phyloP scores from a whole-genome alignment of 108 stramenopile species.

The Poteriospumella lacustris region DNA sequence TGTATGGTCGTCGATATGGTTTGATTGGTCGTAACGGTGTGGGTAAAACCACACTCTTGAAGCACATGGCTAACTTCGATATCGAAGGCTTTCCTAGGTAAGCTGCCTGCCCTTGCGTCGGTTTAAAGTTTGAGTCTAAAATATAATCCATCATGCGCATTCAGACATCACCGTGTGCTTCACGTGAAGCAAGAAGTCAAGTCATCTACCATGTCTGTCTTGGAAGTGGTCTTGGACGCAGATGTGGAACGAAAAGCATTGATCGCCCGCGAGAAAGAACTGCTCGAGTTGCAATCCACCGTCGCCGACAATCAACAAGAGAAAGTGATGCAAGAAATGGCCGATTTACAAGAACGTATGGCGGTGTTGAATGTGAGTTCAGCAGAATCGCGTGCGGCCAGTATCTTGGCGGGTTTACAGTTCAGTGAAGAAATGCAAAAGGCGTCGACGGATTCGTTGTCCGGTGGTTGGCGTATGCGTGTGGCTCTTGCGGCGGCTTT shows the following conservation, averaged over 20 bases:
- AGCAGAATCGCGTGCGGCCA: conserved; percentile 61
- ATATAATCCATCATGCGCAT: too few relatives aligned
- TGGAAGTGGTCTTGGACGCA: conserved; percentile 56
- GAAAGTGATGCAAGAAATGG: conserved; percentile 15
- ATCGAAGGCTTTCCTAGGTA: conserved; percentile 56
- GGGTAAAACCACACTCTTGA: conserved; percentile 77
- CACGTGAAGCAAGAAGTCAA: conserved; percentile 70
- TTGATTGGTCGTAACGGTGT: conserved; percentile 78
- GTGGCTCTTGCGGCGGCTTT: conserved; percentile 91
- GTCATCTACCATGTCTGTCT: conserved; percentile 43
- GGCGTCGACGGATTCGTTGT: conserved; percentile 65
- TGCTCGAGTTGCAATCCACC: conserved; percentile 29
- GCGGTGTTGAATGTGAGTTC: conserved; percentile 54
- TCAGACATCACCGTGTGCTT: conserved; percentile 59
- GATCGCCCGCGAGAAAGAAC: conserved; percentile 48
- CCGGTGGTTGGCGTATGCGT: conserved; percentile 96
- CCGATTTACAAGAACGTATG: conserved; percentile 52
- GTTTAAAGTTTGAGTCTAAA: too few relatives aligned
- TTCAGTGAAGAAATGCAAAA: conserved; percentile 77
- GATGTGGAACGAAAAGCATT: conserved; percentile 60
- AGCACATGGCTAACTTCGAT: conserved; percentile 53
- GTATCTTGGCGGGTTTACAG: conserved; percentile 67
- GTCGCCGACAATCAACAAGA: conserved; percentile 32
- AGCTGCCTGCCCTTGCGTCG: background rate
- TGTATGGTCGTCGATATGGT: conserved; percentile 68